A percentile compares a stretch with the other conserved stretches of the same genome.
Conservation (phyloP, 2,329 filamentous ascomycete species). For the Sclerotinia trifoliorum region DNA sequence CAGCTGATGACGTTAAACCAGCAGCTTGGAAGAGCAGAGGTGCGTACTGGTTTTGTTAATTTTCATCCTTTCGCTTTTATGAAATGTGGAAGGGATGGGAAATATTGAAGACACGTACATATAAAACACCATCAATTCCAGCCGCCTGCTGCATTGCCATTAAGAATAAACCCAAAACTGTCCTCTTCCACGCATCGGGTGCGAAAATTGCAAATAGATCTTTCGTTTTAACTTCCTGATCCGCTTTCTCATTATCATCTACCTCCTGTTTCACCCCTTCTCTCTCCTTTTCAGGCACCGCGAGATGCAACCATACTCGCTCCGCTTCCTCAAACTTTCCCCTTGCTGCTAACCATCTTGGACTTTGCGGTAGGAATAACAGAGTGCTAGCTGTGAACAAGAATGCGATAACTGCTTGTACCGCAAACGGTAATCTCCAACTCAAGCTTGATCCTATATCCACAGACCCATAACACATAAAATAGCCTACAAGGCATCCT, state of each 20-base stretch:
- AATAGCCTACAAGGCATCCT: conserved; percentile 56
- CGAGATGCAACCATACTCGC: conserved; percentile 40
- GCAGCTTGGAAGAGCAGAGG: conserved; percentile 60
- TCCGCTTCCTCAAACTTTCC: conserved; percentile 49
- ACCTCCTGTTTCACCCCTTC: conserved; percentile 31
- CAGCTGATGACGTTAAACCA: conserved; percentile 52
- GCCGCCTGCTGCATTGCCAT: conserved; percentile 59
- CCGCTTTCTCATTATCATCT: conserved; percentile 20
- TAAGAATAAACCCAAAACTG: conserved; percentile 54
- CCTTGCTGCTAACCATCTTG: conserved; percentile 55
- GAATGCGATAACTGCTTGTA: conserved; percentile 47
- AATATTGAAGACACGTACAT: conserved; percentile 44
- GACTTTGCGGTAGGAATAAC: conserved; percentile 53
- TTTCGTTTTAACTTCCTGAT: conserved; percentile 25
- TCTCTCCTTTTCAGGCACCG: conserved; percentile 31
- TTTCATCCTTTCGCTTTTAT: not conserved
- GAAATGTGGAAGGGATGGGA: not conserved
- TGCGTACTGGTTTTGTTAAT: conserved; percentile 49
- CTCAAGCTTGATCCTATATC: conserved; percentile 48
- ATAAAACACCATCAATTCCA: conserved; percentile 62
- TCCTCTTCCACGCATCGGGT: conserved; percentile 48
- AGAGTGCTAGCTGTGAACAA: conserved; percentile 43
- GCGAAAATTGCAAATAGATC: conserved; percentile 39
- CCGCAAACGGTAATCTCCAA: conserved; percentile 56
- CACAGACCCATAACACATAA: conserved; percentile 57